Evolutionary conservation across 2,329 filamentous ascomycete species (phyloP), one percentile per base, ranked within the genome.

Genomic region (Apiospora koreana): DNA sequence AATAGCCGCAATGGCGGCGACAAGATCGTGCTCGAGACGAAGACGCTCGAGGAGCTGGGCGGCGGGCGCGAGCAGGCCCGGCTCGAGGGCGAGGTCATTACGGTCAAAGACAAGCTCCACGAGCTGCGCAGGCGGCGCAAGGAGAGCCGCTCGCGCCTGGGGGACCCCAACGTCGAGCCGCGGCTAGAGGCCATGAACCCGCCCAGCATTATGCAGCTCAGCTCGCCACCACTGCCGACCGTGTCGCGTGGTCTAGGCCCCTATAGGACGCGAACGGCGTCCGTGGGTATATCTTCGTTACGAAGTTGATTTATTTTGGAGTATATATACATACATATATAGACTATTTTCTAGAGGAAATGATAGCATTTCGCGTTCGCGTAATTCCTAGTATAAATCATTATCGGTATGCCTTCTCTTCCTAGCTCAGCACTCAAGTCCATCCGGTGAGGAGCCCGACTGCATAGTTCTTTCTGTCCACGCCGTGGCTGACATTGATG

Each of bases 41-140:
- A 85, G 75, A 84, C 79, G 50, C 80, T 87, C 2, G 86, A 87
- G 73, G 85, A 86, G 67, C 79, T 87, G 7, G 85, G 85, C 18
- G 85, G 85, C 72, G 86, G 86, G 1, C 78, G 84, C 12, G 80
- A 81, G 66, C 81, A 82, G 72, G 86, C 85, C 1, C 77, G 81
- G 8, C 77, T 79, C 12, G 81, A 83, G 28, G 85, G 85, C 2
- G 83, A 86, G 74, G 72, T 83, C 2, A 80, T 87, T 9, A 84
- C 82, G 0, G 72, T 86, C 28, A 76, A 79, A 16, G 83, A 83
- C 48, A 86, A 85, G 74, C 35, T 73, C 28, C 42, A 68, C 31
- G 71, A 73, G 68, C 23, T 69, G 8, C 58, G 72, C 21, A 23
- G 72, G 8, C 65, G 70, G 38, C 68, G 46, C n/a, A 67, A 50